Evolutionary conservation across 2,329 filamentous ascomycete species (phyloP), one percentile per base, ranked within the genome.

Genomic region (Geosmithia flava): DNA sequence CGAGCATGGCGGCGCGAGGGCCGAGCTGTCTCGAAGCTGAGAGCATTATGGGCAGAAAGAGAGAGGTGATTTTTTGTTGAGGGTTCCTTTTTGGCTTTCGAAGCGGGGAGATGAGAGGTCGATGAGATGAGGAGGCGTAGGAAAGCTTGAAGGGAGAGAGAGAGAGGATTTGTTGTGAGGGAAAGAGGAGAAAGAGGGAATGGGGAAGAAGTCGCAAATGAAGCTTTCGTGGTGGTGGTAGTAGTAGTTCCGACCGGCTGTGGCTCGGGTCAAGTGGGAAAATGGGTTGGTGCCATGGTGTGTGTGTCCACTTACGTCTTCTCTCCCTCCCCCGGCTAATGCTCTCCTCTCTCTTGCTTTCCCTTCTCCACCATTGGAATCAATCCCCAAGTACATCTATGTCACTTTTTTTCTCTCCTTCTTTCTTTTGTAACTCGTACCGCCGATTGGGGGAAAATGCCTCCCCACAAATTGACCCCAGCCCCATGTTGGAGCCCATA

Each of bases 1-100:
- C 54, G 55, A 65, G 50, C 56, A 62, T 55, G 59, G 65, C 63
- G 33, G 33, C 33, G 60, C 62, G 64, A 55, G 64, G 64, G 57
- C 61, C 62, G 46, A 75, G 54, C 47, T 71, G 57, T 68, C 68
- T 68, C 55, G 73, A 67, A 51, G 68, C 61, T 46, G 54, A 49
- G 39, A 56, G 52, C 74, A 76, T 77, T 49, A 53, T 63, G 55
- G 20, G 42, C 6, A 15, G 39, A 17, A 17, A 42, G 39, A 20
- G 40, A 20, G 40, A n/a, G 40, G n/a, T 42, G 40, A 20, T 7
- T 42, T 19, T 6, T 42, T n/a, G 8, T 42, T 42, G 40, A 42
- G 13, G 13, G 33, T 8, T 42, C 11, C 7, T 10, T 19, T 6
- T 40, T 45, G 43, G 15, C 11, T 20, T 20, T 27, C 29, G 20